Conservation (phyloP, 176 grass and related monocot species). For the Dendrocalamus sinicus region DNA sequence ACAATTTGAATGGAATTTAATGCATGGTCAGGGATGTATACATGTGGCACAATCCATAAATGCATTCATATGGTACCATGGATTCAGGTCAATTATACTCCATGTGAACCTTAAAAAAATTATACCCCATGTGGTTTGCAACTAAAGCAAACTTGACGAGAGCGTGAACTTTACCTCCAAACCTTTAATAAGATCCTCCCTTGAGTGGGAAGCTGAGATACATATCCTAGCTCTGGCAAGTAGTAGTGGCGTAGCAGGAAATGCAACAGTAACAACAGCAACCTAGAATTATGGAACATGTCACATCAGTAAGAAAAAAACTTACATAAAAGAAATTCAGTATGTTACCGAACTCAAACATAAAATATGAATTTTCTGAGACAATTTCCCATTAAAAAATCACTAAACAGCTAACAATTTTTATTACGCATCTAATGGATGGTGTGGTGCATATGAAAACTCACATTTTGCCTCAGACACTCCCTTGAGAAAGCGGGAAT, state of each 20-base stretch:
- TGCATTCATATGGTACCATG: neutral
- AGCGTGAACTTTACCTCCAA: constrained; percentile 67
- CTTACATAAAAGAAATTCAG: neutral
- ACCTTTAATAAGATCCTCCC: constrained; percentile 90
- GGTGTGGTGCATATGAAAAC: constrained; percentile 7
- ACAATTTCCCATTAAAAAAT: constrained; percentile 8
- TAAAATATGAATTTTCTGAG: constrained; percentile 20
- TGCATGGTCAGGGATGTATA: neutral
- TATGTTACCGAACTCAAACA: neutral
- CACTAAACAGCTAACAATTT: neutral
- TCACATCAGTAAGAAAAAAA: constrained; percentile 30
- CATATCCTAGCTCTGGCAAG: constrained; percentile 94
- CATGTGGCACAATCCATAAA: neutral
- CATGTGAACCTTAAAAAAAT: neutral
- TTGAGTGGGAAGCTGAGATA: constrained; percentile 88
- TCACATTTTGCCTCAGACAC: constrained; percentile 81
- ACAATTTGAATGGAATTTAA: constrained; percentile 33
- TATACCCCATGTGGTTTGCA: neutral
- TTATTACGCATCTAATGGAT: neutral
- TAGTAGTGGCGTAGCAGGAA: constrained; percentile 88
- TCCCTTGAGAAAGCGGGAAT: constrained; percentile 97
- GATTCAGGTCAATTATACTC: neutral
- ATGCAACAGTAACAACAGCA: constrained; percentile 93
- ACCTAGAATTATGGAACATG: constrained; percentile 59
- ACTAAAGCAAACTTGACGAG: constrained; percentile 24